Conservation (phyloP, 306 rosid genomes). For the Lupinus albus region DNA sequence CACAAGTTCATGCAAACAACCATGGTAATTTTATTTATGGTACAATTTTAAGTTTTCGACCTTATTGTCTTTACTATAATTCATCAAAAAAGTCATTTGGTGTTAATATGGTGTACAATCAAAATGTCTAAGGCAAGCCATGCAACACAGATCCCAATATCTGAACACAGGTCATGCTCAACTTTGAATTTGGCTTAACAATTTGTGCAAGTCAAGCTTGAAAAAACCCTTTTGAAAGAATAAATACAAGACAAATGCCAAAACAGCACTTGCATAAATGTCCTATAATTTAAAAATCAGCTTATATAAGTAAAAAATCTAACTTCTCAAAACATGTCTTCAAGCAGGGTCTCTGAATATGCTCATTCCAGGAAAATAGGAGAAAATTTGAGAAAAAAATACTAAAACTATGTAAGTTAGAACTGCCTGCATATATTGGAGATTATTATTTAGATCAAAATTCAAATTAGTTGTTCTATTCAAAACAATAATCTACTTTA, state of each 20-base stretch:
- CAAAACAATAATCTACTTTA: neutral
- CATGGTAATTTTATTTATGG: neutral
- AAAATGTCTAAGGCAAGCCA: neutral
- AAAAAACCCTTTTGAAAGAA: neutral
- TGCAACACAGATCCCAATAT: neutral
- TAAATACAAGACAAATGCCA: neutral
- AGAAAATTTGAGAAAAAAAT: neutral
- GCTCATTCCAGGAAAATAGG: too few species aligned
- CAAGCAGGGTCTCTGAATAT: neutral
- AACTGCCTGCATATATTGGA: neutral
- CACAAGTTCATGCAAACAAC: neutral
- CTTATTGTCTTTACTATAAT: neutral
- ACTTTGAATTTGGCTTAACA: neutral
- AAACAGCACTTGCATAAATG: neutral
- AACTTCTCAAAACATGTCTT: slow-evolving; percentile 15
- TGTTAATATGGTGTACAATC: neutral
- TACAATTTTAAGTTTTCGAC: neutral
- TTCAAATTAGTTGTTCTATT: neutral
- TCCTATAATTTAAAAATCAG: neutral
- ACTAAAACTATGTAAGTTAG: neutral
- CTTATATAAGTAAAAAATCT: neutral
- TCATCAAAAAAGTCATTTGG: neutral
- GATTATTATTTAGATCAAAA: slow-evolving; percentile 10
- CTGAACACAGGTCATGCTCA: neutral
- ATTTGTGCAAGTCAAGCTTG: neutral